Evolutionary conservation across 148 eudicot species (phyloP).

Genomic region (Chenopodium formosanum): DNA sequence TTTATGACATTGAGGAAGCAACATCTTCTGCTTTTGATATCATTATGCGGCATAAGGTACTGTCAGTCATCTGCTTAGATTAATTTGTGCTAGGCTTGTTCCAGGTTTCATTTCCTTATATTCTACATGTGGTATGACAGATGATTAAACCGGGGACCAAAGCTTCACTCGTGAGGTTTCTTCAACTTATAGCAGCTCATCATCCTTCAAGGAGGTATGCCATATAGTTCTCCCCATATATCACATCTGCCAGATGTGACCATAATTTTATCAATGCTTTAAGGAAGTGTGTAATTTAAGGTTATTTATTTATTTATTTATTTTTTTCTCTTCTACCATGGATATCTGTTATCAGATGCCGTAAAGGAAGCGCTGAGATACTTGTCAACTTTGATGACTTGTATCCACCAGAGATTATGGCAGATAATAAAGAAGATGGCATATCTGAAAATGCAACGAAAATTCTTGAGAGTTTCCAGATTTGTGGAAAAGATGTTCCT

Average conservation of each 20-base stretch:
- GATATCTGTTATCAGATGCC: constrained; percentile 55
- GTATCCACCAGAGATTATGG: constrained; percentile 48
- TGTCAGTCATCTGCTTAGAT: constrained; percentile 1
- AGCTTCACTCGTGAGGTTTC: constrained; percentile 68
- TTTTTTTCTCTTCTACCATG: constrained; percentile 2
- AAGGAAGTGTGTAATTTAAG: neutral
- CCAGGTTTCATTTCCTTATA: constrained; percentile 19
- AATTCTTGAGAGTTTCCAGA: constrained; percentile 44
- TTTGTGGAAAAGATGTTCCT: constrained; percentile 94
- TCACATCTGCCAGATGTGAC: neutral
- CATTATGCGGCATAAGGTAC: constrained; percentile 75
- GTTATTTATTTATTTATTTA: too few relatives aligned
- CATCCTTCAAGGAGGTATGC: constrained; percentile 89
- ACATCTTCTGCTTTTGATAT: constrained; percentile 77
- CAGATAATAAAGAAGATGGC: constrained; percentile 38
- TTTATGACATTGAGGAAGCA: constrained; percentile 92
- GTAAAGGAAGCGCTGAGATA: constrained; percentile 90
- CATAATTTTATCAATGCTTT: neutral
- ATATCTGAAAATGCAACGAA: constrained; percentile 39
- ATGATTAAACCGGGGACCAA: constrained; percentile 82
- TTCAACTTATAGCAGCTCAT: constrained; percentile 89
- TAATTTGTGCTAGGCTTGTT: neutral
- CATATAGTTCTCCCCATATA: neutral
- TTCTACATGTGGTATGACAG: constrained; percentile 37
- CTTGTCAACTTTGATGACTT: constrained; percentile 80